Base-by-base conservation (phyloP, 768 basidiomycete genomes). In the Mycena haematopus region DNA sequence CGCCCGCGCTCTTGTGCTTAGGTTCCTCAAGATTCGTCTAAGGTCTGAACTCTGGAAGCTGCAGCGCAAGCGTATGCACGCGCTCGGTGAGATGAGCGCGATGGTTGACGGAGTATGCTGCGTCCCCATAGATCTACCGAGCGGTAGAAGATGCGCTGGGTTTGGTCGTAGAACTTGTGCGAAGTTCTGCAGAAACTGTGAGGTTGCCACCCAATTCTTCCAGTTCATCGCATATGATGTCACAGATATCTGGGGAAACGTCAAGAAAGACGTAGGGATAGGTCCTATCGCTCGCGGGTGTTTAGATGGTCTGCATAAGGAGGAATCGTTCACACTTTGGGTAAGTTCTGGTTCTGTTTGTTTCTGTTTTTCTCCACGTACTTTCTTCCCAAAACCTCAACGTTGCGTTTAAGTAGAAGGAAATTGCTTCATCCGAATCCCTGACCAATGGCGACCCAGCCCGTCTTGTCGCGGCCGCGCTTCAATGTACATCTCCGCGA, bases 41-140 rank as follows among this genome's bases (percentile, higher is more conserved):
- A 19, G 29, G 47, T n/a, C 6, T 22, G 36, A 35, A 49, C 27
- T 4, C 1, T 31, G 35, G 33, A 21, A 52, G 54, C 19, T 36
- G 21, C 1, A 55, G n/a, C 21, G 40, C 9, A 24, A 62, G 53
- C 11, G 40, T 6, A 17, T 55, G 63, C 7, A 59, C 49, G 10
- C 58, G 53, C 36, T 55, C 38, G 21, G 52, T 58, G 31, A 64
- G 63, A 22, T 56, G 58, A 4, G 63, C 8, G 38, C 54, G 44
- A 0, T 36, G 35, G 8, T 51, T 58, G 11, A 58, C 56, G 4
- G 62, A 44, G 15, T 40, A 58, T 52, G 3, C 9, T 19, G 42
- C 59, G 31, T 33, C 55, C 55, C 11, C 15, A 4, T 2, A 63
- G 36, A 24, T 63, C 52, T 4, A 58, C 56, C 0, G 10, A n/a